Evolutionary conservation across 495 filamentous ascomycete genomes (phyloP).

Genomic region (Trichocladium uniseriatum): DNA sequence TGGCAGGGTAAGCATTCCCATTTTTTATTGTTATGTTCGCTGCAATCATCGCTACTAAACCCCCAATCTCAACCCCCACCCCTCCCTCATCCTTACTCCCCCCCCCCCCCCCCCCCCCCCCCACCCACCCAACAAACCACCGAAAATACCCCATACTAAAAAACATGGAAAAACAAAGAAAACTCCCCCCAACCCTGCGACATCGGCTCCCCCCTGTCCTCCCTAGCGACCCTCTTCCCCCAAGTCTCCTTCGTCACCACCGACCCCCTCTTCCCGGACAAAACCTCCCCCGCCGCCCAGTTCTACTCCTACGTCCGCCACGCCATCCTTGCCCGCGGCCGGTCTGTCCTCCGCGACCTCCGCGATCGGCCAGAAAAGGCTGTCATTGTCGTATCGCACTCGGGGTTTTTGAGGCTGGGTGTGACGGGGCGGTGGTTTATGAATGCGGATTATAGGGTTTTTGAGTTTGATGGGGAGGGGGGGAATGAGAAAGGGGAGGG

Average conservation of each 20-base stretch:
- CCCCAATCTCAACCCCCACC: not conserved
- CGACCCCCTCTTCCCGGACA: conserved; percentile 48
- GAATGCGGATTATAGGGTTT: conserved; percentile 55
- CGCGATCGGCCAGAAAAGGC: conserved; percentile 48
- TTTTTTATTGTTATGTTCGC: not conserved
- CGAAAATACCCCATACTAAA: no score
- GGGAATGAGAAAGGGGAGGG: conserved; percentile 16
- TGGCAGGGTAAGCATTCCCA: conserved; percentile 36
- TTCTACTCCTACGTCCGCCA: conserved; percentile 39
- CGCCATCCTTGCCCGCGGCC: conserved; percentile 42
- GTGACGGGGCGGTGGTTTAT: conserved; percentile 40
- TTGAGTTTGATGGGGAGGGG: conserved; percentile 38
- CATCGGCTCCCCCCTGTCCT: conserved; percentile 37
- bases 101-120: no score
- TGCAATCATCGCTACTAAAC: not conserved
- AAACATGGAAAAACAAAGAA: conserved; percentile 31
- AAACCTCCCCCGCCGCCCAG: conserved; percentile 34
- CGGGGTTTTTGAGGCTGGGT: conserved; percentile 44
- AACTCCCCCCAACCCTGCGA: conserved; percentile 51
- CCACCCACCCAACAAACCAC: not conserved
- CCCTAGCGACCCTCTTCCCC: conserved; percentile 41
- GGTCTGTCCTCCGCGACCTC: conserved; percentile 38
- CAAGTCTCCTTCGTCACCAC: conserved; percentile 43
- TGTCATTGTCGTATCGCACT: conserved; percentile 52
- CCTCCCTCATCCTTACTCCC: not conserved